A percentile compares a stretch with the other conserved stretches of the same genome.
phyloP scores from a whole-genome alignment of 176 grass and related monocot genomes.

The Bolboschoenus planiculmis region DNA sequence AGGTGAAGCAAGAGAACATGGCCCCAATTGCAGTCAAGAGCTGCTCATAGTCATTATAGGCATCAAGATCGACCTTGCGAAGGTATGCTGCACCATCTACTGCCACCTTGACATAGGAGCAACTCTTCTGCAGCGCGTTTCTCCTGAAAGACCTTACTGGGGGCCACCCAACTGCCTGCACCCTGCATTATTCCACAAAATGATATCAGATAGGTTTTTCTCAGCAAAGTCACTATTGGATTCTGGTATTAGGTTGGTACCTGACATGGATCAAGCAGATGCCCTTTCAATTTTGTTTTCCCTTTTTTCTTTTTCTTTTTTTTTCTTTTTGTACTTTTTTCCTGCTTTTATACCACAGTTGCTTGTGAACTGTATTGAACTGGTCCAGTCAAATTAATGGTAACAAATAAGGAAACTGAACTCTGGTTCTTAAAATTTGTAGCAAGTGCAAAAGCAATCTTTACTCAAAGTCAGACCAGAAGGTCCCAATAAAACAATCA shows the following conservation, averaged over 20 bases:
- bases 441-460: background rate
- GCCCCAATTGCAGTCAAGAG: constrained; percentile 45
- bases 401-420: background rate
- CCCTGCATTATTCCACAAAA: constrained; percentile 33
- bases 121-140: constrained; percentile 50
- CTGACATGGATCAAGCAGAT: background rate
- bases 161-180: constrained; percentile 79
- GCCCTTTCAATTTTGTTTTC: background rate
- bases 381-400: background rate
- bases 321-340: background rate
- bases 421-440: background rate
- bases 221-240: background rate
- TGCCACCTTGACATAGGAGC: constrained; percentile 60
- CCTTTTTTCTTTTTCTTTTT: background rate
- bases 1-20: constrained; percentile 70
- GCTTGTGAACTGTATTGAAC: background rate
- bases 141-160: constrained; percentile 74
- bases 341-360: background rate
- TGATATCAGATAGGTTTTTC: background rate
- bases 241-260: background rate
- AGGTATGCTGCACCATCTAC: constrained; percentile 75
- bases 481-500: background rate
- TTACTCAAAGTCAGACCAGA: background rate
- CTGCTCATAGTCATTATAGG: constrained; percentile 40
- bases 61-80: constrained; percentile 65